phyloP scores from a whole-genome alignment of 2,329 filamentous ascomycete species.

The Cladophialophora exuberans region DNA sequence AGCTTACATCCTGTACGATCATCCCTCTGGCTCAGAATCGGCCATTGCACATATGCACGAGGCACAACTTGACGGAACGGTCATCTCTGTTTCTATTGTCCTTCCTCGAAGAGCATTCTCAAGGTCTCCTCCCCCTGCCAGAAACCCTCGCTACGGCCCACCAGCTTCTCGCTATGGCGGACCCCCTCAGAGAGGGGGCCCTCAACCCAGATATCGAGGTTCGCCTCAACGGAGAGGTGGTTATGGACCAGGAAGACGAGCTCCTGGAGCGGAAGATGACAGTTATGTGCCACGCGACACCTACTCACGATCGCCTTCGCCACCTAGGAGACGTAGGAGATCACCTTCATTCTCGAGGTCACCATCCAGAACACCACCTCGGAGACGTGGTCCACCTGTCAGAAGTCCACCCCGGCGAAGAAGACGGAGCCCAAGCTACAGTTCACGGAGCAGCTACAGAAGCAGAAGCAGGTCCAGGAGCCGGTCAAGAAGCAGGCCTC shows the following conservation, averaged over 20 bases:
- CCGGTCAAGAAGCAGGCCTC: slow-evolving; percentile 52
- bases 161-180: slow-evolving; percentile 42
- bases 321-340: slow-evolving; percentile 42
- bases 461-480: slow-evolving; percentile 54
- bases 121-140: slow-evolving; percentile 72
- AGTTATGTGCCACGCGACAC: slow-evolving; percentile 64
- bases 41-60: slow-evolving; percentile 98
- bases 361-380: slow-evolving; percentile 47
- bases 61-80: slow-evolving; percentile 83
- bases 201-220: slow-evolving; percentile 39
- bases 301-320: slow-evolving; percentile 44
- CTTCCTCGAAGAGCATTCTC: slow-evolving; percentile 82
- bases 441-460: slow-evolving; percentile 63
- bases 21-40: slow-evolving; percentile 77
- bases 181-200: slow-evolving; percentile 32
- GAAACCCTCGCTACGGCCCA: slow-evolving; percentile 57
- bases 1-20: slow-evolving; percentile 84
- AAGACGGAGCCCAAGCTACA: slow-evolving; percentile 65
- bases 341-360: slow-evolving; percentile 42
- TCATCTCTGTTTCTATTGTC: slow-evolving; percentile 86
- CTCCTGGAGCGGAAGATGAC: slow-evolving; percentile 43
- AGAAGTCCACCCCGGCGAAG: slow-evolving; percentile 45
- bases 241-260: slow-evolving; percentile 41
- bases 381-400: slow-evolving; percentile 41
- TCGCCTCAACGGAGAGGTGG: slow-evolving; percentile 41